phyloP scores from a whole-genome alignment of 2,329 filamentous ascomycete genomes.

The Cercospora zeina region DNA sequence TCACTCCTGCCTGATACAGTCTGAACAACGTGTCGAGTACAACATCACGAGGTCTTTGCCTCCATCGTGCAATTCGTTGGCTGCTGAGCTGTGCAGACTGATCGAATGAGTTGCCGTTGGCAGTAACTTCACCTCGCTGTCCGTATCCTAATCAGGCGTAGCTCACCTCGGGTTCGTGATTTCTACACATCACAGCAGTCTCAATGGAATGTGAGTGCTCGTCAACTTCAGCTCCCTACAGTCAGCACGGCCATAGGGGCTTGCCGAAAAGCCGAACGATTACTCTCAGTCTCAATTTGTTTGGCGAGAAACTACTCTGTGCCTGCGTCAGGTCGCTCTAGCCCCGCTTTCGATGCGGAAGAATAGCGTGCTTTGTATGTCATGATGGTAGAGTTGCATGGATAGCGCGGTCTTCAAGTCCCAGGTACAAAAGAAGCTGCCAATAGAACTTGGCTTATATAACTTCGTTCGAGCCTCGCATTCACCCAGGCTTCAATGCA shows the following conservation, averaged over 20 bases:
- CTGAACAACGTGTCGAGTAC: background rate
- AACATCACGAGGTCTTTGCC: background rate
- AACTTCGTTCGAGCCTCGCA: background rate
- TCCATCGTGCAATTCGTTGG: background rate
- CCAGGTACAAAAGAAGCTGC: slow-evolving; percentile 4
- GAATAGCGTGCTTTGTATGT: slow-evolving; percentile 10
- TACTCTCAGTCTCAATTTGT: background rate
- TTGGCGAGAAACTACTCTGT: background rate
- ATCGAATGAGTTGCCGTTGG: background rate
- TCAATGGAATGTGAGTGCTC: background rate
- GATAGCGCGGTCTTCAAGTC: background rate
- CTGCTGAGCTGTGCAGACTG: background rate
- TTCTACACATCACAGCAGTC: background rate
- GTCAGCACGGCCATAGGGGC: slow-evolving; percentile 7
- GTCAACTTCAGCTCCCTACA: background rate
- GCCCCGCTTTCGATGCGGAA: background rate
- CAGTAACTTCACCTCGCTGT: background rate
- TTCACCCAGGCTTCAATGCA: background rate
- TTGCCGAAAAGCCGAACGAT: background rate
- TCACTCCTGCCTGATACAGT: background rate
- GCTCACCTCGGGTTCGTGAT: background rate
- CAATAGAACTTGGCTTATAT: background rate
- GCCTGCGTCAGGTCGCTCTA: background rate
- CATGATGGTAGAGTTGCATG: slow-evolving; percentile 3
- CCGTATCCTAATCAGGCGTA: background rate